phyloP scores from a whole-genome alignment of 768 basidiomycete species.

The Candolleomyces efflorescens region DNA sequence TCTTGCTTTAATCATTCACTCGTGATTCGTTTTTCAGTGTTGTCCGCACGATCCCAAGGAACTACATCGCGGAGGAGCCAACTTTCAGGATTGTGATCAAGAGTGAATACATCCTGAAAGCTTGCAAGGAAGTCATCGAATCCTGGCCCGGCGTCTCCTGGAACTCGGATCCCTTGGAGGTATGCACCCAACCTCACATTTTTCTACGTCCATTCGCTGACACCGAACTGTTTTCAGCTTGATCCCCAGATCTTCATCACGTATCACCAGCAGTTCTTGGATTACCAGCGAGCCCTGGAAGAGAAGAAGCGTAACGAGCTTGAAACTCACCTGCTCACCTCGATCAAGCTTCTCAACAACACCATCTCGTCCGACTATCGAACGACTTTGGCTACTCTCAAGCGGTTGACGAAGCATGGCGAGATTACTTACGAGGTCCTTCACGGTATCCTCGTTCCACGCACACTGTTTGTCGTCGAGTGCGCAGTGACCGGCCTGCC shows the following conservation, averaged over 20 bases:
- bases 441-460: slow-evolving; percentile 52
- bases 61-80: slow-evolving; percentile 34
- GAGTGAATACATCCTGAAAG: slow-evolving; percentile 52
- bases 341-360: slow-evolving; percentile 46
- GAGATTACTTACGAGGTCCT: slow-evolving; percentile 58
- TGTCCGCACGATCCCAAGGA: slow-evolving; percentile 44
- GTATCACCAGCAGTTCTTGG: slow-evolving; percentile 42
- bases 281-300: slow-evolving; percentile 37
- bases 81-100: slow-evolving; percentile 54
- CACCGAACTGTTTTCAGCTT: slow-evolving; percentile 29
- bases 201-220: not conserved
- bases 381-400: slow-evolving; percentile 41
- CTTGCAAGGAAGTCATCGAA: slow-evolving; percentile 54
- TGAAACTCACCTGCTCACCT: slow-evolving; percentile 39
- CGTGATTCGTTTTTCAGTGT: slow-evolving; percentile 27
- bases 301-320: slow-evolving; percentile 35
- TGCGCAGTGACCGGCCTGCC: slow-evolving; percentile 53
- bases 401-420: slow-evolving; percentile 43
- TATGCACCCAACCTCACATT: slow-evolving; percentile 14
- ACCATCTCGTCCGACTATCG: slow-evolving; percentile 48
- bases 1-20: not conserved
- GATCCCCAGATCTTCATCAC: slow-evolving; percentile 55
- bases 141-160: slow-evolving; percentile 59
- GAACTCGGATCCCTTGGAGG: slow-evolving; percentile 55
- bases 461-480: slow-evolving; percentile 43